Evolutionary conservation across 495 filamentous ascomycete genomes (phyloP).

Genomic region (Neurospora cerealis): DNA sequence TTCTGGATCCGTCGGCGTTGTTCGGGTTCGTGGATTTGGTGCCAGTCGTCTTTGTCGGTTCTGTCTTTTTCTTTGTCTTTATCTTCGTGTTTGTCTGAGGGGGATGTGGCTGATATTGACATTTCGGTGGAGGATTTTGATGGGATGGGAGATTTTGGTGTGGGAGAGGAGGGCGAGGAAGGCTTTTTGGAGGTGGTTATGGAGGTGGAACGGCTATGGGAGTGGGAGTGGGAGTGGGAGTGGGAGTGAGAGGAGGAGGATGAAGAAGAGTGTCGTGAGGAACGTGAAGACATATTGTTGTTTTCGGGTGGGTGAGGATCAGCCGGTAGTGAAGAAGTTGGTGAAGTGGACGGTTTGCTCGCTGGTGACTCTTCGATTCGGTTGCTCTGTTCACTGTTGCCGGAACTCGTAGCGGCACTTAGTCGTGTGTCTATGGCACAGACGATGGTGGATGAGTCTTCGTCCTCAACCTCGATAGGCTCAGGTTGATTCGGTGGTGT

Average conservation of each 20-base stretch:
- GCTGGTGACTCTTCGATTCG: too few relatives aligned
- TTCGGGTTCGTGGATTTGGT: slow-evolving; percentile 48
- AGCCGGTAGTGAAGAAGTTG: too few relatives aligned
- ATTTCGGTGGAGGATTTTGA: not conserved
- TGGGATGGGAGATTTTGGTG: not conserved
- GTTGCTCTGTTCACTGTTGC: too few relatives aligned
- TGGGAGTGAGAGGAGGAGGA: not conserved
- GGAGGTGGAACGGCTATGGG: not conserved
- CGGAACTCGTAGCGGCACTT: too few relatives aligned
- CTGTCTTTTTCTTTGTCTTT: slow-evolving; percentile 3
- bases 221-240: too few relatives aligned
- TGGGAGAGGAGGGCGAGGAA: not conserved
- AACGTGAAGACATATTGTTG: not conserved
- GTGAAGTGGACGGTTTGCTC: too few relatives aligned
- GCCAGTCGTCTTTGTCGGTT: slow-evolving; percentile 41
- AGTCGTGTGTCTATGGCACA: not conserved
- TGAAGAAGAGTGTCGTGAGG: not conserved
- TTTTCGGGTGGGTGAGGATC: too few relatives aligned
- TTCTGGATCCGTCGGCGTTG: slow-evolving; percentile 52
- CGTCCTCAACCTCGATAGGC: not conserved
- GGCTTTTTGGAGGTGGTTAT: not conserved
- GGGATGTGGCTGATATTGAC: too few relatives aligned
- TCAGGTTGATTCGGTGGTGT: not conserved
- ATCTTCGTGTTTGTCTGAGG: not conserved
- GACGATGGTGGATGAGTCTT: not conserved